A percentile compares a stretch with the other conserved stretches of the same genome.
Conservation (phyloP, 352 stramenopile species). For the Elongisporangium anandrum region DNA sequence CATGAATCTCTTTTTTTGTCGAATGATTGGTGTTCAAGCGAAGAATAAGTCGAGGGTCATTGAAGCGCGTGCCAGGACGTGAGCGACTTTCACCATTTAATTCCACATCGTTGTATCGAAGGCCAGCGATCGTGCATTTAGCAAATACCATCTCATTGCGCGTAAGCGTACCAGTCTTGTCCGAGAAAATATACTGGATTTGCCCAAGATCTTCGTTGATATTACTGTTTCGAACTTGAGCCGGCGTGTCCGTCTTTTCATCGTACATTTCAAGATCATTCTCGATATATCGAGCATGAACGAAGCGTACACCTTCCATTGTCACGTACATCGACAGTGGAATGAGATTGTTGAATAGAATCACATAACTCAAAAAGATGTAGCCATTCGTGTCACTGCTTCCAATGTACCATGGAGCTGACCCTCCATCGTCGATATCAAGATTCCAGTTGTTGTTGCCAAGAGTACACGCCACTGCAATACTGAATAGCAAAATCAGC, state of each 20-base stretch:
- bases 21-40: conserved; percentile 77
- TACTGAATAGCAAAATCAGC: conserved; percentile 80
- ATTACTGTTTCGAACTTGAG: conserved; percentile 83
- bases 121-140: conserved; percentile 89
- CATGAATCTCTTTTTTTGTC: conserved; percentile 81
- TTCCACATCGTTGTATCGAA: conserved; percentile 90
- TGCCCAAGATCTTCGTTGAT: conserved; percentile 88
- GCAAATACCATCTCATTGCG: conserved; percentile 90
- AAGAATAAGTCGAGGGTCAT: conserved; percentile 64
- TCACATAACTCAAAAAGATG: conserved; percentile 89
- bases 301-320: conserved; percentile 86
- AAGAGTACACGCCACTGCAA: conserved; percentile 78
- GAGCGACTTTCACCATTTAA: conserved; percentile 31
- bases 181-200: conserved; percentile 90
- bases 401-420: conserved; percentile 66
- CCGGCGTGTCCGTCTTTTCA: conserved; percentile 56
- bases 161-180: conserved; percentile 86
- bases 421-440: conserved; percentile 34
- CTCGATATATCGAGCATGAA: conserved; percentile 83
- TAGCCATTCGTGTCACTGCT: conserved; percentile 61
- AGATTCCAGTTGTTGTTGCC: conserved; percentile 85
- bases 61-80: conserved; percentile 73
- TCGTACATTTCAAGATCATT: conserved; percentile 86
- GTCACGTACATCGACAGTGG: conserved; percentile 88
- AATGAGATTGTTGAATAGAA: conserved; percentile 89